These are phyloP conservation scores for Cryphonectria radicalis DNA, from an alignment of 2,329 filamentous ascomycete genomes.

Conservation along the genomic window DNA sequence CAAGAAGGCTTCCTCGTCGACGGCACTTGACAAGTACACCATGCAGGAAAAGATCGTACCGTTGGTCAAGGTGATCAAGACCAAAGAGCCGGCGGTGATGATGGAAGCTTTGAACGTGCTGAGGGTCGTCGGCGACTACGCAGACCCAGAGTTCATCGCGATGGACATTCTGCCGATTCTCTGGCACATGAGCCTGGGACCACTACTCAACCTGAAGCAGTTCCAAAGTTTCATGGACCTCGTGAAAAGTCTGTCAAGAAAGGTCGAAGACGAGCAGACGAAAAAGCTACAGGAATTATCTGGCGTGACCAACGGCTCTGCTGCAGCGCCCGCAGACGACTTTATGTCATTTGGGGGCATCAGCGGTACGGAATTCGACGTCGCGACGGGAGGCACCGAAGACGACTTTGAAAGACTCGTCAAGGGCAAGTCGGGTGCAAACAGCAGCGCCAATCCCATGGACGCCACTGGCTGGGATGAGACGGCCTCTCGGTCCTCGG, in stretches of 20 bases:
- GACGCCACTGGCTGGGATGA: conserved; percentile 58
- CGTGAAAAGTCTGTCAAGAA: conserved; percentile 77
- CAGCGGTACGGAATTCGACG: conserved; percentile 63
- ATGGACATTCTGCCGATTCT: conserved; percentile 88
- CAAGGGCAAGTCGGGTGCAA: conserved; percentile 65
- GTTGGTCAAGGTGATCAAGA: conserved; percentile 89
- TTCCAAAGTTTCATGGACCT: conserved; percentile 90
- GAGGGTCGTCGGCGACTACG: conserved; percentile 77
- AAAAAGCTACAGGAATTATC: conserved; percentile 86
- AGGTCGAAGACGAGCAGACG: conserved; percentile 86
- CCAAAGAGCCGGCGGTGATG: conserved; percentile 97
- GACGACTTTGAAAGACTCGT: conserved; percentile 90
- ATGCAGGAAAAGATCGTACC: conserved; percentile 98
- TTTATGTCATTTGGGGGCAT: conserved; percentile 72
- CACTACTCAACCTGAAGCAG: conserved; percentile 82
- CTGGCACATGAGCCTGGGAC: conserved; percentile 90
- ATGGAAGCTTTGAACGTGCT: conserved; percentile 88
- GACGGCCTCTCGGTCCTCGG: conserved; percentile 35
- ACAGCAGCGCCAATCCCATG: conserved; percentile 44
- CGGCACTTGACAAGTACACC: conserved; percentile 93
- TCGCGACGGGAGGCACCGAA: conserved; percentile 57
- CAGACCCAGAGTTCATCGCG: conserved; percentile 89
- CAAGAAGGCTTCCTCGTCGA: conserved; percentile 68
- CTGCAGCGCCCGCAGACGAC: conserved; percentile 61
- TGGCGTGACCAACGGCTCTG: conserved; percentile 57